Evolutionary conservation across 148 eudicot species (phyloP).

Genomic region (Silene uniflora): DNA sequence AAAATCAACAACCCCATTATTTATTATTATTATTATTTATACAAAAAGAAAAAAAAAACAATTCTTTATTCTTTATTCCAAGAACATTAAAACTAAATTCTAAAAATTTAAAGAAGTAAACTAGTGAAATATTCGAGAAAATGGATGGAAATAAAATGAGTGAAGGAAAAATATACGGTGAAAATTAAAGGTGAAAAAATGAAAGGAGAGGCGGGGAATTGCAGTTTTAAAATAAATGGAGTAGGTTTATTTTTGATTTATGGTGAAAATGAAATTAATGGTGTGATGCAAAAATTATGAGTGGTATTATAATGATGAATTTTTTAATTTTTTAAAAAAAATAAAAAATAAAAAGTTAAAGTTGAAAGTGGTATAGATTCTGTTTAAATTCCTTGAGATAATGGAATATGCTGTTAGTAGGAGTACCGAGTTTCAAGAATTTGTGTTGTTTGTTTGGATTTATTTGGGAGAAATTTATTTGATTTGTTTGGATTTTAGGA

Average conservation of each 20-base stretch:
- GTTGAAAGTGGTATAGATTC: not conserved
- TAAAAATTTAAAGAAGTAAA: too few species aligned
- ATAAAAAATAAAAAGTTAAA: not conserved
- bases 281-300: not conserved
- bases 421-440: not conserved
- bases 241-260: not conserved
- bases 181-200: conserved; percentile 3
- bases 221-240: not conserved
- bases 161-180: not conserved
- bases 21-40: conserved; percentile 1
- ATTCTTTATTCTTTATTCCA: not conserved
- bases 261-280: not conserved
- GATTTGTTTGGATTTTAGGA: not conserved
- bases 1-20: conserved; percentile 20
- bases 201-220: conserved; percentile 10
- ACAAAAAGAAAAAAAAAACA: too few species aligned
- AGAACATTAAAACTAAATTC: not conserved
- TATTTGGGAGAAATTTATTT: not conserved
- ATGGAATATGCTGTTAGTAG: not conserved
- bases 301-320: not conserved
- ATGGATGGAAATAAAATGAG: not conserved
- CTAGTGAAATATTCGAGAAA: not conserved
- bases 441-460: conserved; percentile 1
- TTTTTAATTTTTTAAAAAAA: not conserved
- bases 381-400: not conserved